phyloP scores from a whole-genome alignment of 495 filamentous ascomycete genomes.

The Daldinia caldariorum region DNA sequence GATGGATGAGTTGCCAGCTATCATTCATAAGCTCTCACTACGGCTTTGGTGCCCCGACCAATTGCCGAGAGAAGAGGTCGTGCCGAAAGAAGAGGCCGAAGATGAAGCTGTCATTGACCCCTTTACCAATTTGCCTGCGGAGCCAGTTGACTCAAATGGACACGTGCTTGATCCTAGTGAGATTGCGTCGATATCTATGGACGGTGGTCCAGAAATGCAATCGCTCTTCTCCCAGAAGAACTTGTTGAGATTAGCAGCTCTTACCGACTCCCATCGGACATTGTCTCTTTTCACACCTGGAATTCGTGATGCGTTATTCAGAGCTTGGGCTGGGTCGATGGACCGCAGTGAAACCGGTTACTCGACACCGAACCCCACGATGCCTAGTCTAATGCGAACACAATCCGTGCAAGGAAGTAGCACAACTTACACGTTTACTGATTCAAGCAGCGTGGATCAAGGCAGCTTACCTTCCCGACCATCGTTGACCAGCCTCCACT shows the following conservation, averaged over 20 bases:
- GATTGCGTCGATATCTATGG: slow-evolving; percentile 77
- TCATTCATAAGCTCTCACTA: slow-evolving; percentile 92
- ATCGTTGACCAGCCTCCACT: slow-evolving; percentile 59
- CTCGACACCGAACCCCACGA: slow-evolving; percentile 64
- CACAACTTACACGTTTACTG: slow-evolving; percentile 71
- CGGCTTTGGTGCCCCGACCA: slow-evolving; percentile 91
- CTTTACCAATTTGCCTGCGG: slow-evolving; percentile 78
- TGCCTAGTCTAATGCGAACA: slow-evolving; percentile 64
- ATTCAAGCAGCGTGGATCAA: slow-evolving; percentile 60
- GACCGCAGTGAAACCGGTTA: slow-evolving; percentile 72
- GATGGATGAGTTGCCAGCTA: slow-evolving; percentile 97
- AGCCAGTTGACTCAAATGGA: slow-evolving; percentile 79
- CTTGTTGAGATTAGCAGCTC: slow-evolving; percentile 75
- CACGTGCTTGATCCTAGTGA: slow-evolving; percentile 76
- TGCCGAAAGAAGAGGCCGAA: slow-evolving; percentile 58
- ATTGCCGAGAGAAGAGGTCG: slow-evolving; percentile 64
- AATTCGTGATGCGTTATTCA: slow-evolving; percentile 84
- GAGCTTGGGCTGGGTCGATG: slow-evolving; percentile 87
- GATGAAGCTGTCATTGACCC: slow-evolving; percentile 72
- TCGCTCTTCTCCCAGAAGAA: slow-evolving; percentile 93
- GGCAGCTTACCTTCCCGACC: slow-evolving; percentile 58
- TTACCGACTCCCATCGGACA: slow-evolving; percentile 85
- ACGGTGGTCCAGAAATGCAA: slow-evolving; percentile 78
- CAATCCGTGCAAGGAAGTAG: slow-evolving; percentile 69
- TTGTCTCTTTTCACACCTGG: slow-evolving; percentile 86